These are phyloP conservation scores for Dissoconium aciculare DNA, from an alignment of 2,329 filamentous ascomycete species.

Conservation along the genomic window DNA sequence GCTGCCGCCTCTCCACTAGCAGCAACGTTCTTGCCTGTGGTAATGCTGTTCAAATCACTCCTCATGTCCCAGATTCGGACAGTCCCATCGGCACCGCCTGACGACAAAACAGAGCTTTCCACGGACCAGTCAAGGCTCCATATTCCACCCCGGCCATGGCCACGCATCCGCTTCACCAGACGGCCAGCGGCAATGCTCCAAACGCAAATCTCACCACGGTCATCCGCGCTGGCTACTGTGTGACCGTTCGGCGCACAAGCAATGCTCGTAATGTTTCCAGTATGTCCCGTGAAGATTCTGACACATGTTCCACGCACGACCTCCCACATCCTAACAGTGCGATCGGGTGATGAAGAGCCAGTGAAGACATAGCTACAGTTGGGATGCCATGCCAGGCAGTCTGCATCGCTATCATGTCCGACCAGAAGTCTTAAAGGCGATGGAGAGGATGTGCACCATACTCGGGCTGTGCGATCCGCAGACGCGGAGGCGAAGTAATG, in stretches of 20 bases:
- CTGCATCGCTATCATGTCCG: conserved; percentile 87
- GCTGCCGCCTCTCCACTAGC: conserved; percentile 19
- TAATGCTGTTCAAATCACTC: conserved; percentile 29
- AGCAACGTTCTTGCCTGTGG: conserved; percentile 34
- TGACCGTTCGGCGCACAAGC: conserved; percentile 79
- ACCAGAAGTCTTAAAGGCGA: conserved; percentile 77
- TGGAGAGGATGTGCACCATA: conserved; percentile 89
- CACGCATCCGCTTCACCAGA: conserved; percentile 80
- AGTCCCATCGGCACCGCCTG: conserved; percentile 79
- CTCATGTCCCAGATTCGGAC: conserved; percentile 87
- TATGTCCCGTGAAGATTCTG: conserved; percentile 82
- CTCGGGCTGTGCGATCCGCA: conserved; percentile 75
- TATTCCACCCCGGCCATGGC: conserved; percentile 84
- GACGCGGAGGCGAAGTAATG: conserved; percentile 87
- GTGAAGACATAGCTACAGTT: conserved; percentile 92
- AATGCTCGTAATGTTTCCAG: conserved; percentile 69
- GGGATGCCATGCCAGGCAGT: conserved; percentile 81
- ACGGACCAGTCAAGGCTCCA: conserved; percentile 88
- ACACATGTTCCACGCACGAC: conserved; percentile 77
- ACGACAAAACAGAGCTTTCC: conserved; percentile 79
- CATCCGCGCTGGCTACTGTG: conserved; percentile 79
- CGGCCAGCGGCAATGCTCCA: conserved; percentile 86
- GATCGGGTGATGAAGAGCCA: conserved; percentile 59
- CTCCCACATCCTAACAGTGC: conserved; percentile 94
- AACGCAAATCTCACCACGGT: conserved; percentile 75